Conservation (phyloP, 345 rosid species). For the Cardamine resedifolia region DNA sequence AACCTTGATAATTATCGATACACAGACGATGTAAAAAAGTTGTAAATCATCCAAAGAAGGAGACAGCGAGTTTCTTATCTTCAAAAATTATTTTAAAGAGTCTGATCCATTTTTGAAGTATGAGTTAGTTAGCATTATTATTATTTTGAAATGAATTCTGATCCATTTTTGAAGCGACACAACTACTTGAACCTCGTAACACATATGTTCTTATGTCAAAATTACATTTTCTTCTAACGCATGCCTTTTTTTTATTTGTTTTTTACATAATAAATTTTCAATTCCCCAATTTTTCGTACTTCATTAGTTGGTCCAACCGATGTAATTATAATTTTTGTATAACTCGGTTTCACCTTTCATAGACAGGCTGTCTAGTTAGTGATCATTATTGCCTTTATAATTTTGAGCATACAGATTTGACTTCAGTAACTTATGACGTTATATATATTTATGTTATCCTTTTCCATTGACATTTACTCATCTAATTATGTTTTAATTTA, state of each 20-base stretch:
- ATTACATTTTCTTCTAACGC: background rate
- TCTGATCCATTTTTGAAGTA: too few relatives aligned
- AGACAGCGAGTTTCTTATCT: background rate
- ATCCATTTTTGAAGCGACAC: background rate
- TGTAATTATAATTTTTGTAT: constrained; percentile 7
- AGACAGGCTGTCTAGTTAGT: constrained; percentile 22
- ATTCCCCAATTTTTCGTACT: background rate
- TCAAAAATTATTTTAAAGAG: too few relatives aligned
- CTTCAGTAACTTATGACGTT: constrained; percentile 9
- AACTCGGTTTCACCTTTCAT: constrained; percentile 22
- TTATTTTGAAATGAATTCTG: background rate
- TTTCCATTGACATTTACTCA: background rate
- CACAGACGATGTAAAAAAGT: background rate
- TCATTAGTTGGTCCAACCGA: background rate
- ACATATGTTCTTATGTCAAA: background rate
- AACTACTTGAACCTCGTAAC: background rate
- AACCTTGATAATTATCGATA: background rate
- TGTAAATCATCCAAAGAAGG: background rate
- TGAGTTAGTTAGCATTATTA: background rate
- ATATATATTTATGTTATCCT: background rate
- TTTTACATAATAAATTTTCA: background rate
- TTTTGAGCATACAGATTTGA: background rate
- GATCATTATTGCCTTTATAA: constrained; percentile 1
- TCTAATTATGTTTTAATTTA: background rate
- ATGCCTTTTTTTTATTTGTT: background rate